Evolutionary conservation across 2,329 filamentous ascomycete species (phyloP).

Genomic region (Penicillium frequentans): DNA sequence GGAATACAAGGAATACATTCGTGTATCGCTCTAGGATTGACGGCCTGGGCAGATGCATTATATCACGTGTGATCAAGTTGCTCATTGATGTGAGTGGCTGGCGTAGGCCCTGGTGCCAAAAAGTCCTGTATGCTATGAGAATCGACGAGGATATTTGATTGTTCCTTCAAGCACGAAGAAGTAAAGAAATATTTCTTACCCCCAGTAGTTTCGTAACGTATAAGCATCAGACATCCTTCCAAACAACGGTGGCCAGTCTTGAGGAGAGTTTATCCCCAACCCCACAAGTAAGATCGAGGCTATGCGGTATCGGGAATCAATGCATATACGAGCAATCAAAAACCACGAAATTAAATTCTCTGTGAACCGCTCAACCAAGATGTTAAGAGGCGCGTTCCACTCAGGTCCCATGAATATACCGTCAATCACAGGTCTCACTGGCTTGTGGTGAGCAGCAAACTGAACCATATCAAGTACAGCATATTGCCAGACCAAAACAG

Average conservation of each 20-base stretch:
- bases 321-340: slow-evolving; percentile 9
- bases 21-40: slow-evolving; percentile 25
- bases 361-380: slow-evolving; percentile 10
- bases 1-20: slow-evolving; percentile 28
- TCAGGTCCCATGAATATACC: background rate
- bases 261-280: slow-evolving; percentile 1
- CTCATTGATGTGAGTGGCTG: slow-evolving; percentile 21
- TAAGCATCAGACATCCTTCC: slow-evolving; percentile 21
- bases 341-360: slow-evolving; percentile 14
- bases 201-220: slow-evolving; percentile 24
- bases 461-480: slow-evolving; percentile 10
- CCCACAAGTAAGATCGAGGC: slow-evolving; percentile 18
- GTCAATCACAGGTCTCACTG: background rate
- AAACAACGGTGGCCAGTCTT: slow-evolving; percentile 26
- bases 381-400: slow-evolving; percentile 6
- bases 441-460: background rate
- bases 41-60: slow-evolving; percentile 15
- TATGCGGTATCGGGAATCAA: slow-evolving; percentile 19
- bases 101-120: slow-evolving; percentile 28
- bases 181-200: background rate
- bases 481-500: slow-evolving; percentile 10
- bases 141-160: background rate
- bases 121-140: slow-evolving; percentile 2
- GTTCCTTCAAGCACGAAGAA: background rate
- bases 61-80: slow-evolving; percentile 11